Evolutionary conservation across 768 basidiomycete species (phyloP).

Genomic region (Coprinopsis sp.): DNA sequence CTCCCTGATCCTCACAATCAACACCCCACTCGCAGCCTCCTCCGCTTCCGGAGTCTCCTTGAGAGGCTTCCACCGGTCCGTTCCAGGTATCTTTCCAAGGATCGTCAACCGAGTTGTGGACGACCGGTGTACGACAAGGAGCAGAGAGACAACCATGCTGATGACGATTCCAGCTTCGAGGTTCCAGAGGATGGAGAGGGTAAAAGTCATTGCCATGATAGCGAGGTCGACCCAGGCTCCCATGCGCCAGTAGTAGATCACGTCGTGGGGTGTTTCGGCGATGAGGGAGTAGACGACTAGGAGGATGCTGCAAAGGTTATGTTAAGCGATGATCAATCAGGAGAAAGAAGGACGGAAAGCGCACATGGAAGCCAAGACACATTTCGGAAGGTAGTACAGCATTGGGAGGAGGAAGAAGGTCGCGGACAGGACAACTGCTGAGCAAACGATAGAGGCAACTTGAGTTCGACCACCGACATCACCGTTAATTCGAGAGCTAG

Average conservation of each 20-base stretch:
- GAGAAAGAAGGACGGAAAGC: conserved; percentile 21
- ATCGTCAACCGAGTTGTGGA: conserved; percentile 90
- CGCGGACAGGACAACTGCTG: conserved; percentile 67
- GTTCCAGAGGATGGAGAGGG: conserved; percentile 83
- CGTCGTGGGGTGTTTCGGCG: conserved; percentile 82
- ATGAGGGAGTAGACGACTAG: conserved; percentile 83
- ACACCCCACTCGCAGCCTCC: conserved; percentile 73
- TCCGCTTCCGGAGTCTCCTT: conserved; percentile 81
- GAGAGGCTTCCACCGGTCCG: conserved; percentile 85
- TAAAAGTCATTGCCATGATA: conserved; percentile 85
- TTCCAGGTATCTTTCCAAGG: conserved; percentile 84
- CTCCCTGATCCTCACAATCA: conserved; percentile 89
- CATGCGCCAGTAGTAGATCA: conserved; percentile 85
- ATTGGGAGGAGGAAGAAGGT: conserved; percentile 88
- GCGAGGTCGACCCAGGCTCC: conserved; percentile 88
- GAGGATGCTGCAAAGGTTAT: conserved; percentile 55
- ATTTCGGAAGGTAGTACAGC: conserved; percentile 85
- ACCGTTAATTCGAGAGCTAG: conserved; percentile 80
- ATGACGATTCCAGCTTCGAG: conserved; percentile 92
- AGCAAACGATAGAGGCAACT: conserved; percentile 80
- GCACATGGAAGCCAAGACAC: conserved; percentile 83
- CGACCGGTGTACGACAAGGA: conserved; percentile 86
- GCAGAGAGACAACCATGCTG: conserved; percentile 79
- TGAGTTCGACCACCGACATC: conserved; percentile 87
- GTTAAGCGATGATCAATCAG: not conserved